Evolutionary conservation across 2,329 filamentous ascomycete species (phyloP), one percentile per base, ranked within the genome.

Genomic region (Lachnellula arida): DNA sequence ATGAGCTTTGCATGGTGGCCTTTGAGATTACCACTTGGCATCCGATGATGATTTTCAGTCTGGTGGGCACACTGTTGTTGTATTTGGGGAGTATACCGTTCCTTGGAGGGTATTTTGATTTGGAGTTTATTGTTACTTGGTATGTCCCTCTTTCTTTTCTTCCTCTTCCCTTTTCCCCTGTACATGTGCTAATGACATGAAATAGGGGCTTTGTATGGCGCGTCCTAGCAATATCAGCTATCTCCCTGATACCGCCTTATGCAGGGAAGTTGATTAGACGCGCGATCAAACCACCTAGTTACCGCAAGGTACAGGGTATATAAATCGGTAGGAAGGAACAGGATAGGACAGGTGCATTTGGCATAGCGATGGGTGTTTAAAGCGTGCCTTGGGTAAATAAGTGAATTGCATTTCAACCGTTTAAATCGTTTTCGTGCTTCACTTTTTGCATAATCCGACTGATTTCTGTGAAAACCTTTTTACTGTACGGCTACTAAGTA

Each of bases 11-110:
- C 65, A 99, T 99, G 95, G 94, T 97, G 2, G 93, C 92, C 3
- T 90, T 96, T 57, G 89, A 96, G 70, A 89, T 99, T 65, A 96
- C 91, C 3, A 99, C 94, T 0, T 99, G 94, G 94, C 94, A 97
- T 72, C 88, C 88, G 40, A 79, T 93, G 60, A 97, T 97, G 92
- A 86, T 96, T 53, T 75, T 89, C 51, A 87, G 81, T 63, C 88
- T 97, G 58, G 68, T 96, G 5, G 92, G 90, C 14, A 99, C 94
- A 0, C 86, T 89, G 46, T 71, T 87, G 28, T 71, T 93, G n/a
- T 99, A 89, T 67, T 77, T 92, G 25, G 90, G 84, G 3, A 91
- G 85, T 40, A 78, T 97, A 19, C 94, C 94, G 2, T 96, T 97
- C 66, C 73, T 99, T 22, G 88, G 87, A 80, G 60, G 80, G n/a